Conservation (phyloP, 2,329 filamentous ascomycete species). For the Cladosporium sp. region DNA sequence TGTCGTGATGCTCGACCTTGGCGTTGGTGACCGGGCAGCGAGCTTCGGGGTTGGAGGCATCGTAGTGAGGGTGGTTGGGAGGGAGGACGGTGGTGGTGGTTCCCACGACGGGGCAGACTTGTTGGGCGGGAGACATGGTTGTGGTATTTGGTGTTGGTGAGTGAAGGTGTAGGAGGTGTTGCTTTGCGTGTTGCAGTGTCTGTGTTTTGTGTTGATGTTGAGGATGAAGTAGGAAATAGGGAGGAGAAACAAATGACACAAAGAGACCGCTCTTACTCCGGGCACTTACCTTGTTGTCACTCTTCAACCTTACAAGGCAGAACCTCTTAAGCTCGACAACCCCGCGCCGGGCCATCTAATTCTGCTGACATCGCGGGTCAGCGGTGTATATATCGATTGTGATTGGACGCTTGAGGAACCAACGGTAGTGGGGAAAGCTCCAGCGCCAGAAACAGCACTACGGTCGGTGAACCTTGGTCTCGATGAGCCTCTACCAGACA, state of each 20-base stretch:
- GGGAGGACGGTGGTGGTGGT: constrained; percentile 15
- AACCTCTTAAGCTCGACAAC: not conserved
- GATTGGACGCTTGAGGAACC: not conserved
- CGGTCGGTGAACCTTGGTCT: not conserved
- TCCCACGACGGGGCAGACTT: constrained; percentile 17
- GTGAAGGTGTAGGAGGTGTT: not conserved
- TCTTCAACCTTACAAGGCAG: constrained; percentile 5
- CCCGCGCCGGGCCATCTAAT: constrained; percentile 7
- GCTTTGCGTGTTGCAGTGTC: not conserved
- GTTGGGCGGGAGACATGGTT: constrained; percentile 11
- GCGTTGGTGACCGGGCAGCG: constrained; percentile 44
- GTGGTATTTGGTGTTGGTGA: constrained; percentile 2
- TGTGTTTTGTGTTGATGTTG: not conserved
- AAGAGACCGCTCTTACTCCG: not conserved
- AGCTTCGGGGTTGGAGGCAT: constrained; percentile 37
- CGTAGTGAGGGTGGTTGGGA: constrained; percentile 23
- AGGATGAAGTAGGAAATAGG: not conserved
- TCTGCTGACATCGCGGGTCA: constrained; percentile 8
- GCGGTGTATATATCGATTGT: not conserved
- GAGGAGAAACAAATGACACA: not conserved
- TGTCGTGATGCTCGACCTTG: constrained; percentile 42
- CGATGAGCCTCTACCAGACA: not conserved
- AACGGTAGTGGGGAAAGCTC: not conserved
- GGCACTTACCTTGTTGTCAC: constrained; percentile 1
- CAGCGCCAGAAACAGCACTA: not conserved